These are phyloP conservation scores for Podaxis pistillaris DNA, from an alignment of 768 basidiomycete species.

Conservation along the genomic window DNA sequence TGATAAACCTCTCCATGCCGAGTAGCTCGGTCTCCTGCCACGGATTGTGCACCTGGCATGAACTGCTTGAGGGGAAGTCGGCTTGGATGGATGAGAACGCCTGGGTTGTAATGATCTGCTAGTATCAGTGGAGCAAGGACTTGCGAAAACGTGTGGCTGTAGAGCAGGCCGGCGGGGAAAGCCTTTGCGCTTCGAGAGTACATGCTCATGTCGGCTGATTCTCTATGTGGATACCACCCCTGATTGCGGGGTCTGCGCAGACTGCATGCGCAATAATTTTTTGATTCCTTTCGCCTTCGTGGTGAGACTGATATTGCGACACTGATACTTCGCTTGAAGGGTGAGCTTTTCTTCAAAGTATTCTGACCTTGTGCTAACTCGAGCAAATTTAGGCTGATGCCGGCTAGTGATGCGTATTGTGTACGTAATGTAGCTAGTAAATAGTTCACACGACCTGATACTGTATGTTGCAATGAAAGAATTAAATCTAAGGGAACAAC, in stretches of 20 bases:
- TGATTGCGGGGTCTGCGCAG: conserved; percentile 1
- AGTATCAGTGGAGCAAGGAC: conserved; percentile 4
- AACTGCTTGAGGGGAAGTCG: conserved; percentile 1
- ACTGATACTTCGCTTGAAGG: not conserved
- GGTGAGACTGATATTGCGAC: not conserved
- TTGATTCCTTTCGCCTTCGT: conserved; percentile 1
- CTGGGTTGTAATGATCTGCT: conserved; percentile 11
- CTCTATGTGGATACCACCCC: not conserved
- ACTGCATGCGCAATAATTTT: conserved; percentile 10
- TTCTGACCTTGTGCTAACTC: not conserved
- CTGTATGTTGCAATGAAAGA: not conserved
- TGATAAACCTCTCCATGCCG: not conserved
- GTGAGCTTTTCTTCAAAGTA: not conserved
- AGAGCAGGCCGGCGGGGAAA: conserved; percentile 11
- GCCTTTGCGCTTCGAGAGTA: conserved; percentile 14
- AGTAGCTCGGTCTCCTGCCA: not conserved
- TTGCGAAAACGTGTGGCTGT: not conserved
- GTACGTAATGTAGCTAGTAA: too few species aligned
- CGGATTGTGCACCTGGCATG: conserved; percentile 8
- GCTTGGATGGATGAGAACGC: conserved; percentile 1
- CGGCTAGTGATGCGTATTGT: too few species aligned
- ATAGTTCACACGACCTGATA: conserved; percentile 14
- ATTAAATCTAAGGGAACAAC: conserved; percentile 10
- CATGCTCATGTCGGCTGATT: conserved; percentile 1
- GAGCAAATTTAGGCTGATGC: too few species aligned